Percentiles rank a stretch among this genome's conserved stretches.
Conservation (phyloP, 176 grass and related monocot genomes). For the Aegilops umbellulata region DNA sequence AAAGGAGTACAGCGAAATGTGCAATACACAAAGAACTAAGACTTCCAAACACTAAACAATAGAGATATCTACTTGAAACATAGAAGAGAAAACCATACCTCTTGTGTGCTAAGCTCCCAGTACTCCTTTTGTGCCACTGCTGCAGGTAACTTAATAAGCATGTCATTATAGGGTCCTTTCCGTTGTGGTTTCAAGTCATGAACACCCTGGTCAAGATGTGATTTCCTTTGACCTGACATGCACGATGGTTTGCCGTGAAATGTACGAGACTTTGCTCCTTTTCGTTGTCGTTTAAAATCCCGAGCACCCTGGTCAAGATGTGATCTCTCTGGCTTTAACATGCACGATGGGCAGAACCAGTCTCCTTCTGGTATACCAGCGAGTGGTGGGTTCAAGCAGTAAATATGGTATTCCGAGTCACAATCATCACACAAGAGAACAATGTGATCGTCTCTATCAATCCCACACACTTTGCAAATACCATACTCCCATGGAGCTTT, state of each 20-base stretch:
- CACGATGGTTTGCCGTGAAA: too few relatives aligned
- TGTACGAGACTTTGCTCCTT: too few relatives aligned
- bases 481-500: conserved; percentile 98
- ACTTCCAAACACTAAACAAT: neutral
- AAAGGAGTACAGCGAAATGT: neutral
- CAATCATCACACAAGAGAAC: conserved; percentile 90
- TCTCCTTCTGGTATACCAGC: conserved; percentile 83
- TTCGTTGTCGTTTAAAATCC: too few relatives aligned
- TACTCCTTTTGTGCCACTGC: conserved; percentile 90
- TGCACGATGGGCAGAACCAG: neutral
- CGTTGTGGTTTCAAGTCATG: neutral
- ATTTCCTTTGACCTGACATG: too few relatives aligned
- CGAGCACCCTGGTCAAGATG: too few relatives aligned
- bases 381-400: conserved; percentile 88
- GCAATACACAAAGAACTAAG: neutral
- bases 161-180: conserved; percentile 60
- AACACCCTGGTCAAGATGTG: too few relatives aligned
- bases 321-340: too few relatives aligned
- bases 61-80: conserved; percentile 7
- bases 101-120: conserved; percentile 75
- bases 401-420: conserved; percentile 93
- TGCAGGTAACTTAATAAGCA: conserved; percentile 55
- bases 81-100: conserved; percentile 57
- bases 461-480: conserved; percentile 97
- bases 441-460: conserved; percentile 85